Evolutionary conservation across 164 flowering plant genomes (phyloP).

Genomic region (Sextonia rubra): DNA sequence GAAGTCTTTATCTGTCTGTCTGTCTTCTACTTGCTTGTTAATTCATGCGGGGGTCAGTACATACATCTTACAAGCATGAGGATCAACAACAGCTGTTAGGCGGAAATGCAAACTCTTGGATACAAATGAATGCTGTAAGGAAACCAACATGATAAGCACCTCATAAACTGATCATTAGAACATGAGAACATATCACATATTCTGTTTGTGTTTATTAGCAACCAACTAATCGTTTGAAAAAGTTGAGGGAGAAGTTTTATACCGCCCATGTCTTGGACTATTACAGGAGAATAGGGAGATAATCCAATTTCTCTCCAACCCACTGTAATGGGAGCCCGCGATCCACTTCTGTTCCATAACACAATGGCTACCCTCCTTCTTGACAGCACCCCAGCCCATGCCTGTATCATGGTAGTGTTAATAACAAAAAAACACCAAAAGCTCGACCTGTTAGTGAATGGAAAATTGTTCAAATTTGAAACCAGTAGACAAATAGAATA

Average conservation of each 20-base stretch:
- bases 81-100: constrained; percentile 31
- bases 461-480: no score
- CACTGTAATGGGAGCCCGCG: constrained; percentile 30
- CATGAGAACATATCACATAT: background rate
- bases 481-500: no score
- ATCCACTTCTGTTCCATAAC: constrained; percentile 42
- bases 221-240: background rate
- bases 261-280: constrained; percentile 44
- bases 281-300: constrained; percentile 16
- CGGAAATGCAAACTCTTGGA: constrained; percentile 22
- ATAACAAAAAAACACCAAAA: no score
- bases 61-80: constrained; percentile 49
- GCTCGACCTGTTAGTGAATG: no score
- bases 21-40: background rate
- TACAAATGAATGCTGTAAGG: constrained; percentile 35
- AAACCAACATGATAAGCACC: background rate
- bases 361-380: constrained; percentile 37
- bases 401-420: constrained; percentile 24
- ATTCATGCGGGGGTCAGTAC: constrained; percentile 24
- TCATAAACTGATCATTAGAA: background rate
- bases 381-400: constrained; percentile 48
- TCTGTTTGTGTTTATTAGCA: background rate
- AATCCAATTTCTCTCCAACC: constrained; percentile 44
- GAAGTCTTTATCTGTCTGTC: background rate
- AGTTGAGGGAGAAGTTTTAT: constrained; percentile 3